A percentile compares a stretch with the other conserved stretches of the same genome.
These are phyloP conservation scores for Daldinia decipiens DNA, from an alignment of 495 filamentous ascomycete genomes.

Conservation along the genomic window DNA sequence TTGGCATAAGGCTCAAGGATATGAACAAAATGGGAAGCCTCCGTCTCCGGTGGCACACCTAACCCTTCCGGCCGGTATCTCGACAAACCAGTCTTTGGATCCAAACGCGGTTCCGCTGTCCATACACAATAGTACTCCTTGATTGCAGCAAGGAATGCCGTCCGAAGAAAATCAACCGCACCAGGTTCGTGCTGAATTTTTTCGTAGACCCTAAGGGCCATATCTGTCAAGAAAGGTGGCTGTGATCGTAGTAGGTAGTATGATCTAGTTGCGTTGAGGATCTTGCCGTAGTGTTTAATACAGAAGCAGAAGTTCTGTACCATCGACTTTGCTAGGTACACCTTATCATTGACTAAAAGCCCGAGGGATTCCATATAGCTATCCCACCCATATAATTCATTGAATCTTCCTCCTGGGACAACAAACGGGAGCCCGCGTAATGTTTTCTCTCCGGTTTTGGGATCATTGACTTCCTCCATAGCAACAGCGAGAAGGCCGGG, in stretches of 20 bases:
- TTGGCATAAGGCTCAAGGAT: constrained; percentile 85
- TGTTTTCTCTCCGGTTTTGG: constrained; percentile 69
- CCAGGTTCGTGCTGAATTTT: constrained; percentile 83
- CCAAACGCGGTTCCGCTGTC: constrained; percentile 81
- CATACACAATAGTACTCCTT: constrained; percentile 96
- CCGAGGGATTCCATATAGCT: constrained; percentile 96
- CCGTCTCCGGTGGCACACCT: constrained; percentile 94
- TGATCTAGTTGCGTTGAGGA: constrained; percentile 93
- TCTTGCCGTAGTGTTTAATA: constrained; percentile 97
- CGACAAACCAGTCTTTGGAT: constrained; percentile 83
- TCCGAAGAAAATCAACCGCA: constrained; percentile 78
- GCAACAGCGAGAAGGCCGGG: constrained; percentile 90
- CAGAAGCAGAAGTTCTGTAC: constrained; percentile 96
- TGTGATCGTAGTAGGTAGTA: constrained; percentile 96
- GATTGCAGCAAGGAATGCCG: constrained; percentile 86
- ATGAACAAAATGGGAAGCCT: constrained; percentile 86
- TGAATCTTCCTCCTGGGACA: constrained; percentile 95
- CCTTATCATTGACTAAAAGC: constrained; percentile 80
- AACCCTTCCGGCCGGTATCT: constrained; percentile 89
- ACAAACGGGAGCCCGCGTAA: constrained; percentile 89
- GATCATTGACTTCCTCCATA: constrained; percentile 79
- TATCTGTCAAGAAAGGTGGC: constrained; percentile 96
- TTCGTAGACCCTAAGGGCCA: constrained; percentile 90
- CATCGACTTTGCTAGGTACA: constrained; percentile 89
- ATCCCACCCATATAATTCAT: constrained; percentile 97